phyloP scores from a whole-genome alignment of 2,329 filamentous ascomycete genomes.

The Sarocladium brachiariae region DNA sequence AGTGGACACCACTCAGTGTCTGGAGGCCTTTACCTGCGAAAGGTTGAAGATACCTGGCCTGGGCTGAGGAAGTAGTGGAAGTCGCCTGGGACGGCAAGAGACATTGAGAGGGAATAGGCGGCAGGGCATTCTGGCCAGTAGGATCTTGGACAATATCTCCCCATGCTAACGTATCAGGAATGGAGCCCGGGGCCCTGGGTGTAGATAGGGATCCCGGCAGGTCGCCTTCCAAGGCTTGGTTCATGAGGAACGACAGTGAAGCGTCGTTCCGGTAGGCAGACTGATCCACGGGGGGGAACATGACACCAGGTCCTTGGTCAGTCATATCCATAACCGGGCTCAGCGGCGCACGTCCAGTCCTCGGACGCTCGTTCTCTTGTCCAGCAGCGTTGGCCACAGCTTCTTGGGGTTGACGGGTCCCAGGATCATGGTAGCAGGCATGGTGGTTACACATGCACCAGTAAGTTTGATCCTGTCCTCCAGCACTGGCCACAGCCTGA shows the following conservation, averaged over 20 bases:
- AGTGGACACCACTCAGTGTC: constrained; percentile 37
- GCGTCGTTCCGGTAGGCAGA: constrained; percentile 25
- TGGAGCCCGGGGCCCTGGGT: constrained; percentile 29
- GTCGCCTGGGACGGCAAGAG: constrained; percentile 44
- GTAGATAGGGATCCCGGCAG: constrained; percentile 17
- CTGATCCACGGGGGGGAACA: constrained; percentile 36
- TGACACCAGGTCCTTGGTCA: constrained; percentile 29
- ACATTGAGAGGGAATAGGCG: constrained; percentile 44
- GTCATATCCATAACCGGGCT: constrained; percentile 46
- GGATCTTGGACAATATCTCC: constrained; percentile 32
- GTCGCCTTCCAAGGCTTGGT: constrained; percentile 21
- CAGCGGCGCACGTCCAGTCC: constrained; percentile 40
- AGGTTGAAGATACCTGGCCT: constrained; percentile 44
- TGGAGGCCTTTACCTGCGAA: constrained; percentile 50
- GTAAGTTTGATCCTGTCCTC: constrained; percentile 33
- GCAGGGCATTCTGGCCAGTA: constrained; percentile 25
- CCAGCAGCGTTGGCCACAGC: constrained; percentile 22
- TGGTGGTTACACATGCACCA: constrained; percentile 60
- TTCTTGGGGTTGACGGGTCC: constrained; percentile 17
- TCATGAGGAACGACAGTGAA: constrained; percentile 26
- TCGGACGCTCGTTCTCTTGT: constrained; percentile 49
- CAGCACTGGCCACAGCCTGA: constrained; percentile 15
- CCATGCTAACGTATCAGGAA: constrained; percentile 53
- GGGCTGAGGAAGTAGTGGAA: constrained; percentile 45
- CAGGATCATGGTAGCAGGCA: constrained; percentile 54